Percentiles rank a stretch among this genome's conserved stretches.
Conservation (phyloP, 2,329 filamentous ascomycete species). For the Fusarium sp. region DNA sequence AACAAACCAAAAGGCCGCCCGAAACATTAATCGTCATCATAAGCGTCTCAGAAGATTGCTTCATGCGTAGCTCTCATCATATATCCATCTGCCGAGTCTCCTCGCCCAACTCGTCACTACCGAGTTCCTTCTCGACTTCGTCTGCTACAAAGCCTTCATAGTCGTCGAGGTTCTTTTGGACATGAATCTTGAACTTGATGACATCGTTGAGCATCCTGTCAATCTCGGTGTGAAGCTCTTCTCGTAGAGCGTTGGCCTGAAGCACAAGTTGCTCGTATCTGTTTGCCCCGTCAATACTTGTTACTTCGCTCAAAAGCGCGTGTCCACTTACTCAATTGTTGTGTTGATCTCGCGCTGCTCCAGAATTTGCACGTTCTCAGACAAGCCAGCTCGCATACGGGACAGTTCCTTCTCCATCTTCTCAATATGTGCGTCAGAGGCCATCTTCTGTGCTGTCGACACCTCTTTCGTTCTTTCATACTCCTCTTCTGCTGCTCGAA, state of each 20-base stretch:
- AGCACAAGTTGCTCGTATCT: conserved; percentile 94
- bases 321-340: conserved; percentile 82
- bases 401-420: conserved; percentile 99
- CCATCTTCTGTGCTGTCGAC: conserved; percentile 86
- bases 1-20: conserved; percentile 31
- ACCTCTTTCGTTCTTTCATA: conserved; percentile 92
- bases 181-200: conserved; percentile 97
- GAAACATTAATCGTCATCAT: conserved; percentile 34
- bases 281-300: conserved; percentile 7
- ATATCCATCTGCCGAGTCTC: conserved; percentile 62
- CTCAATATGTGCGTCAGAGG: conserved; percentile 92
- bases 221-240: conserved; percentile 97
- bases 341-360: conserved; percentile 97
- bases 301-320: neutral
- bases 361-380: conserved; percentile 88
- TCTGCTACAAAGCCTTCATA: conserved; percentile 94
- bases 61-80: conserved; percentile 25
- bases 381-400: conserved; percentile 85
- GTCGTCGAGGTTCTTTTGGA: conserved; percentile 91
- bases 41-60: conserved; percentile 34
- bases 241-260: conserved; percentile 82
- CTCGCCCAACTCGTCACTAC: conserved; percentile 67
- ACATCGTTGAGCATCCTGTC: conserved; percentile 96
- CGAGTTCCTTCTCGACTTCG: conserved; percentile 87
- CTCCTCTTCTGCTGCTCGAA: conserved; percentile 88